A percentile compares a stretch with the other conserved stretches of the same genome.
Conservation (phyloP, 164 flowering plant genomes). For the Stephania yunnanensis region DNA sequence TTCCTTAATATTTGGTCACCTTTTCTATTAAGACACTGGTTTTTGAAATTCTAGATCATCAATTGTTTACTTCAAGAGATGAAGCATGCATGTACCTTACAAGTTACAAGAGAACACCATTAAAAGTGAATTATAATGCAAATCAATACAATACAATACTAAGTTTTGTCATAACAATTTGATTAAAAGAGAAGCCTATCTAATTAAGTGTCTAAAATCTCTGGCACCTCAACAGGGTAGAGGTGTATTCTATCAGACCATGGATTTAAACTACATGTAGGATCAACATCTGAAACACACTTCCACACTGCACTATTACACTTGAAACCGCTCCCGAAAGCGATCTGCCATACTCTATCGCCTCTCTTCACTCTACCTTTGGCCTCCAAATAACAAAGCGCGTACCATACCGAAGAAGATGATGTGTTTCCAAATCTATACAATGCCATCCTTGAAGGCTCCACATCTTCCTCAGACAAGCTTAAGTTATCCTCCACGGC, state of each 20-base stretch:
- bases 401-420: conserved; percentile 28
- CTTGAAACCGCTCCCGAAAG: conserved; percentile 26
- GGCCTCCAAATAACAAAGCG: conserved; percentile 22
- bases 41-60: no score
- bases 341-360: conserved; percentile 26
- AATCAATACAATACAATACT: background rate
- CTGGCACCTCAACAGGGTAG: conserved; percentile 14
- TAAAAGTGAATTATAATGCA: background rate
- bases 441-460: conserved; percentile 24
- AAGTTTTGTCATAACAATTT: background rate
- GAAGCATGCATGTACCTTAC: background rate
- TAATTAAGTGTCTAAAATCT: background rate
- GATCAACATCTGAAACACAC: conserved; percentile 11
- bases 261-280: background rate
- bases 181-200: background rate
- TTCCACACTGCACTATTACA: conserved; percentile 33
- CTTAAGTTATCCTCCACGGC: conserved; percentile 8
- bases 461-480: conserved; percentile 15
- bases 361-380: conserved; percentile 22
- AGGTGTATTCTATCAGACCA: conserved; percentile 22
- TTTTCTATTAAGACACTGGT: no score
- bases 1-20: no score
- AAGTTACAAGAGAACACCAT: background rate
- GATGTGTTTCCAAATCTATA: conserved; percentile 31
- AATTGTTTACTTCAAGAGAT: background rate